A percentile compares a stretch with the other conserved stretches of the same genome.
Evolutionary conservation across 257 asterid species (phyloP).

Genomic region (Solanum okadae): DNA sequence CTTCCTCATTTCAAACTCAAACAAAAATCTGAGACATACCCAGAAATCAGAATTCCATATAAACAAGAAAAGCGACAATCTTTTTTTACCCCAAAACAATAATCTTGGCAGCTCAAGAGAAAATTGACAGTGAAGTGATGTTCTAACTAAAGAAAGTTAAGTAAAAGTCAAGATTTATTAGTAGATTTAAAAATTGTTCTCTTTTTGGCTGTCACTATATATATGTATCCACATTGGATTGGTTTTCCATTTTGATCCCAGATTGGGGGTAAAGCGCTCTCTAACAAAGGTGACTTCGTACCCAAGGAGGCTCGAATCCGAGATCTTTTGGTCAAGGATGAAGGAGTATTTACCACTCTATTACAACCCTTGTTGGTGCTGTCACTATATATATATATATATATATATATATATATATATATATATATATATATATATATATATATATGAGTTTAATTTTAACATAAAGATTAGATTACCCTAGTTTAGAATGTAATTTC

Average conservation of each 20-base stretch:
- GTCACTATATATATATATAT: too few relatives aligned
- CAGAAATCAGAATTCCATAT: background rate
- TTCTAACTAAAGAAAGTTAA: slow-evolving; percentile 18
- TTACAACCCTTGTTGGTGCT: too few relatives aligned
- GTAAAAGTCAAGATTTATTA: slow-evolving; percentile 35
- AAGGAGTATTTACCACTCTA: too few relatives aligned
- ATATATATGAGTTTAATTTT: background rate
- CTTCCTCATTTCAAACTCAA: slow-evolving; percentile 14
- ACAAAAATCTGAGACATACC: background rate
- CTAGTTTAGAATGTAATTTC: background rate
- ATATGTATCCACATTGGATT: too few relatives aligned
- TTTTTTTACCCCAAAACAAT: background rate
- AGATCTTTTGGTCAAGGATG: too few relatives aligned
- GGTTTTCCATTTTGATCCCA: too few relatives aligned
- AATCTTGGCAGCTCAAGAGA: background rate
- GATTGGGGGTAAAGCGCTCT: too few relatives aligned
- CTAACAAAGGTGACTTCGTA: too few relatives aligned
- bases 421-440: too few relatives aligned
- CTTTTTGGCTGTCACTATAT: background rate
- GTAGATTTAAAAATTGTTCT: background rate
- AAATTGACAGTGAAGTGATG: slow-evolving; percentile 7
- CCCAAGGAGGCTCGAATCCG: accelerated
- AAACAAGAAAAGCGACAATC: background rate
- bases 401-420: too few relatives aligned
- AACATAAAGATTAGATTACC: background rate